Percentiles rank a stretch among this genome's conserved stretches.
Evolutionary conservation across 2,329 filamentous ascomycete genomes (phyloP).

Genomic region (Cytospora chrysosperma): DNA sequence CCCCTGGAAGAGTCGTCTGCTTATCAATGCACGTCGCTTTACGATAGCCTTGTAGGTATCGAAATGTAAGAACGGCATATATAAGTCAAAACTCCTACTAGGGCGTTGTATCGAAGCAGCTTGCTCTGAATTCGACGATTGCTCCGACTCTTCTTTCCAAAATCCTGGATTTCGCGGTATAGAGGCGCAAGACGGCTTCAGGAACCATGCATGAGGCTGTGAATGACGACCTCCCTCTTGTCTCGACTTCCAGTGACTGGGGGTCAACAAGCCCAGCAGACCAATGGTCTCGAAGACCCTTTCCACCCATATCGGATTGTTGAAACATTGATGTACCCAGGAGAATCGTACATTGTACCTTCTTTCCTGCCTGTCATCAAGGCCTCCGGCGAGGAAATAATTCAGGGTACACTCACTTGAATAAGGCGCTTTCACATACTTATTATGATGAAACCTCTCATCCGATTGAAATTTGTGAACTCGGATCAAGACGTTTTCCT

Average conservation of each 20-base stretch:
- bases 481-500: neutral
- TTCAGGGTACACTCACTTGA: too few species aligned
- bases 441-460: too few species aligned
- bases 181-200: slow-evolving; percentile 49
- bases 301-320: slow-evolving; percentile 54
- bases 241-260: slow-evolving; percentile 48
- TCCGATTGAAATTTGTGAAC: neutral
- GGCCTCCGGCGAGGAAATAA: neutral
- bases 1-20: slow-evolving; percentile 49
- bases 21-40: slow-evolving; percentile 51
- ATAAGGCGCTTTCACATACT: too few species aligned
- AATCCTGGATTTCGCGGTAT: slow-evolving; percentile 27
- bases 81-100: slow-evolving; percentile 33
- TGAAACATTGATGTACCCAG: slow-evolving; percentile 55
- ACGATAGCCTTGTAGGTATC: slow-evolving; percentile 57
- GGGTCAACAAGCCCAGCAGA: slow-evolving; percentile 41
- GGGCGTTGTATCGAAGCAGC: too few species aligned
- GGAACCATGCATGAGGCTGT: slow-evolving; percentile 49
- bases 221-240: slow-evolving; percentile 49
- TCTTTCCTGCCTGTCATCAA: neutral
- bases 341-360: slow-evolving; percentile 42
- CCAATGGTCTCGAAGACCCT: slow-evolving; percentile 44
- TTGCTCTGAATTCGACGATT: too few species aligned
- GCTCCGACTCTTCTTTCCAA: too few species aligned
- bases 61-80: slow-evolving; percentile 56